Evolutionary conservation across 345 rosid species (phyloP), one percentile per base, ranked within the genome.

Genomic region (Carallia brachiata): DNA sequence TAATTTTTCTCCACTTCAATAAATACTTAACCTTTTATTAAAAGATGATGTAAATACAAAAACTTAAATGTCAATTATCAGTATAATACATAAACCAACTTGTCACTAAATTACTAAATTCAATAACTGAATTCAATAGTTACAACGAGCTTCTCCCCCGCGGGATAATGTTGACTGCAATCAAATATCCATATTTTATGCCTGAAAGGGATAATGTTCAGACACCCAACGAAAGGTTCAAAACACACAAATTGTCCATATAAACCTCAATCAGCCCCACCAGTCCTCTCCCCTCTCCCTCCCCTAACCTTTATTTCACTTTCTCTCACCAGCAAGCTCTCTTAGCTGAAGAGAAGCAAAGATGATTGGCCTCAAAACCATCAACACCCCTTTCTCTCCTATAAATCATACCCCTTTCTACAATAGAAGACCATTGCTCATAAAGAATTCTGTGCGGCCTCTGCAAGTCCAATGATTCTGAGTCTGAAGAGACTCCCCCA

Each of bases 301-400:
- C 13, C 57, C 12, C 7, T 23, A 23, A 23, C 23, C 17, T 53
- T 57, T 19, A 2, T 32, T 4, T 48, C 27, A 17, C 30, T 27
- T 1, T 48, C 54, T 6, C 36, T 19, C 54, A 6, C 32, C 16
- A 19, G 9, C 7, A 31, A 18, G 12, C 50, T 12, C 50, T 13
- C 50, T 52, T 1, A 1, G 1, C 65, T 6, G 30, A 61, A 6
- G 6, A 52, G 36, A 65, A 74, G 44, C 28, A 56, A 65, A 70
- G 8, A 88, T 88, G 89, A 78, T 83, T 5, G 70, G 86, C 15
- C 62, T 87, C 19, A 82, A 82, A 64, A 61, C 78, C 62, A 75
- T 82, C 52, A 75, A 75, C 44, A 59, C 66, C 60, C 75, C 80
- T 66, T 80, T 83, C 40, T 40, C 69, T 9, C 75, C 79, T 8